phyloP scores from a whole-genome alignment of 1,284 basidiomycete species.

The Cutaneotrichosporon sp. region DNA sequence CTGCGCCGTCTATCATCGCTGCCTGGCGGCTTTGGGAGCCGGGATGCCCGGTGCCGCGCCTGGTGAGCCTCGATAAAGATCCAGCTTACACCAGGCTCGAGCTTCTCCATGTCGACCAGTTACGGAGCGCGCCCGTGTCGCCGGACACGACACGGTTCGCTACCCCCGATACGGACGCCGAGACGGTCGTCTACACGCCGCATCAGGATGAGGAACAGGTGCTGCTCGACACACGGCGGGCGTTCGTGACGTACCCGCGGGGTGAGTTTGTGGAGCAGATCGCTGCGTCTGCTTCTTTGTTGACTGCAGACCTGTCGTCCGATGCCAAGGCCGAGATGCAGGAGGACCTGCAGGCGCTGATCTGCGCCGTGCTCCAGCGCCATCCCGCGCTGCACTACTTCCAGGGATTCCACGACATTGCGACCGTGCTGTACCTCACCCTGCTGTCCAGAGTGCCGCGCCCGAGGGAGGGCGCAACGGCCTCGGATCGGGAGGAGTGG shows the following conservation, averaged over 20 bases:
- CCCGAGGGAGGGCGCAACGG: conserved; percentile 26
- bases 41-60: conserved; percentile 35
- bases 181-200: conserved; percentile 29
- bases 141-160: not conserved
- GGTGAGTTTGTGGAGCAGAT: conserved; percentile 58
- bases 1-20: conserved; percentile 41
- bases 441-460: conserved; percentile 48
- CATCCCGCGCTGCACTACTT: conserved; percentile 78
- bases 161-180: conserved; percentile 9
- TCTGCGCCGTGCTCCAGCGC: conserved; percentile 71
- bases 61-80: conserved; percentile 42
- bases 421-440: conserved; percentile 81
- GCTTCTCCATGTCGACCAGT: conserved; percentile 25
- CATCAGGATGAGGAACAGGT: conserved; percentile 85
- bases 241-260: conserved; percentile 84
- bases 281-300: not conserved
- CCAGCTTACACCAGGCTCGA: conserved; percentile 27
- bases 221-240: conserved; percentile 78
- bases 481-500: conserved; percentile 50
- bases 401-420: conserved; percentile 92
- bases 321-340: conserved; percentile 60
- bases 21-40: conserved; percentile 50
- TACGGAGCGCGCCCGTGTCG: not conserved
- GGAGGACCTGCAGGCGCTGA: conserved; percentile 68
- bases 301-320: conserved; percentile 27